phyloP scores from a whole-genome alignment of 495 filamentous ascomycete species.

The Venustampulla echinocandica region DNA sequence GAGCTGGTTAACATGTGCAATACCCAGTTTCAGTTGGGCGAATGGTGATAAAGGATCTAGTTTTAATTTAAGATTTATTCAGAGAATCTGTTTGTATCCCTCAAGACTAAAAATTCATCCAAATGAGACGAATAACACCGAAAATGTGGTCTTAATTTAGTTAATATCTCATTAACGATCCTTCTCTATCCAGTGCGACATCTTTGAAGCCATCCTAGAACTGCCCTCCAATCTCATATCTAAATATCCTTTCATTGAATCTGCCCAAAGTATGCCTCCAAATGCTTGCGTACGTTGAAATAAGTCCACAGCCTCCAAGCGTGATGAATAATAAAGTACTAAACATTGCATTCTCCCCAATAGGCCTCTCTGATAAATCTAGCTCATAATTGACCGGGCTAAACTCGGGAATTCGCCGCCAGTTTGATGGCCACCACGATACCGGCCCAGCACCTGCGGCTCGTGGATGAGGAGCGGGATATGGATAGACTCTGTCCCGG shows the following conservation, averaged over 20 bases:
- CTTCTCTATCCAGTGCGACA: no score
- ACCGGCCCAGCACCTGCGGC: not conserved
- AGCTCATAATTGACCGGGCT: not conserved
- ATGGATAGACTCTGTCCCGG: not conserved
- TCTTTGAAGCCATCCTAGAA: no score
- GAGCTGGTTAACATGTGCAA: slow-evolving; percentile 60
- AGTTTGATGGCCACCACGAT: not conserved
- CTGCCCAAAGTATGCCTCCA: not conserved
- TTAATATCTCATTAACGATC: no score
- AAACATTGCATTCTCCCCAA: not conserved
- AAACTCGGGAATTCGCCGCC: not conserved
- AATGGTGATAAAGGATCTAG: slow-evolving; percentile 3
- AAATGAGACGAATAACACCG: no score
- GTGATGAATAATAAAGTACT: not conserved
- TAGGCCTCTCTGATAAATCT: not conserved
- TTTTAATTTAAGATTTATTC: no score
- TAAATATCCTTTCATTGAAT: not conserved
- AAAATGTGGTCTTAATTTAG: no score
- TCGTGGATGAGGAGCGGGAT: not conserved
- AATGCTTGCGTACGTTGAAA: not conserved
- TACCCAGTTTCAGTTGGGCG: slow-evolving; percentile 43
- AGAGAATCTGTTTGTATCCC: no score
- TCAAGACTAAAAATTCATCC: no score
- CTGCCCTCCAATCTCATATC: not conserved
- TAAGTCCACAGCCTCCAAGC: not conserved